A percentile compares a stretch with the other conserved stretches of the same genome.
Evolutionary conservation across 2,329 filamentous ascomycete genomes (phyloP).

Genomic region (Akanthomyces lecanii): DNA sequence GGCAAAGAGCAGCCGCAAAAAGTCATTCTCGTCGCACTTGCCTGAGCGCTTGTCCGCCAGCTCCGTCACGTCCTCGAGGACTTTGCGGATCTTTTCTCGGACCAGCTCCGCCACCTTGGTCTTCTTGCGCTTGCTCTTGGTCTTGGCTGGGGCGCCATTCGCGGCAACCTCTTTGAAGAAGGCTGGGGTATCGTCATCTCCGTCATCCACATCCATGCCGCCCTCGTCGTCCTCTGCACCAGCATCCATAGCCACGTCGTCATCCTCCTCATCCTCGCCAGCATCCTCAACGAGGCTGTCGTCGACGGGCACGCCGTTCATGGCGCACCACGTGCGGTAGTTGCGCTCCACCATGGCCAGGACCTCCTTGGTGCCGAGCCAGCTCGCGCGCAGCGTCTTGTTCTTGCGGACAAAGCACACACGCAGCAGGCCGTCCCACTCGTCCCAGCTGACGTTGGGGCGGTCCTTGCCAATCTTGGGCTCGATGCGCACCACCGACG

Average conservation of each 20-base stretch:
- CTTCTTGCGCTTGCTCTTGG: constrained; percentile 68
- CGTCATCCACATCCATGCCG: constrained; percentile 51
- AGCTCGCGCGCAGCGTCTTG: constrained; percentile 78
- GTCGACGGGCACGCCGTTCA: constrained; percentile 76
- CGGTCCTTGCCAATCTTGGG: constrained; percentile 73
- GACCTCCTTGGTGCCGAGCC: constrained; percentile 75
- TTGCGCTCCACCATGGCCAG: constrained; percentile 80
- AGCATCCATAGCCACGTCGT: constrained; percentile 35
- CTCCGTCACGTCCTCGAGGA: constrained; percentile 75
- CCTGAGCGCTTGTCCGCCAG: constrained; percentile 77
- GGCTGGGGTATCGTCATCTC: constrained; percentile 68
- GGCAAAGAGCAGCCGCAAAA: constrained; percentile 71
- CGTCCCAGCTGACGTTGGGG: constrained; percentile 86
- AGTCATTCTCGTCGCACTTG: constrained; percentile 90
- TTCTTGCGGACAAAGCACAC: constrained; percentile 76
- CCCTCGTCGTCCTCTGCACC: constrained; percentile 45
- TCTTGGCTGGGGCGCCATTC: constrained; percentile 45
- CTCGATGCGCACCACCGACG: constrained; percentile 82
- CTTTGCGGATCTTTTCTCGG: constrained; percentile 79
- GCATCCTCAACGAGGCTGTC: constrained; percentile 53
- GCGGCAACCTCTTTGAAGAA: constrained; percentile 68
- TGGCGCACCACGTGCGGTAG: constrained; percentile 84
- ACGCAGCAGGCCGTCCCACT: constrained; percentile 86
- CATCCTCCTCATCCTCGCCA: constrained; percentile 40
- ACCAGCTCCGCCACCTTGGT: constrained; percentile 78